phyloP scores from a whole-genome alignment of 2,329 filamentous ascomycete genomes.

The Venturia asperata region DNA sequence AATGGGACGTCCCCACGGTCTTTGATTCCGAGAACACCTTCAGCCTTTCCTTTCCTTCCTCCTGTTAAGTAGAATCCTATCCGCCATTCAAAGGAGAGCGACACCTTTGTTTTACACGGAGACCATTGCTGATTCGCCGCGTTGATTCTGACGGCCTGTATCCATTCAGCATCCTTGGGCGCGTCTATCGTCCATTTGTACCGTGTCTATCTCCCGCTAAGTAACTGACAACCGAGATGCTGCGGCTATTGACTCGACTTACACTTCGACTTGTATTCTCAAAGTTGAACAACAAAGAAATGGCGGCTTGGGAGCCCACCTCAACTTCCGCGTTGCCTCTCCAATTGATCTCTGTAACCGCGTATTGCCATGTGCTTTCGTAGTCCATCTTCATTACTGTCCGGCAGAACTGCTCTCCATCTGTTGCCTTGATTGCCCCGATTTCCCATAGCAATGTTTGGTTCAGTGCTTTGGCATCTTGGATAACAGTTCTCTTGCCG shows the following conservation, averaged over 20 bases:
- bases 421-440: not conserved
- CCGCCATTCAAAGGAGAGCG: constrained; percentile 10
- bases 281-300: constrained; percentile 1
- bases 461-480: constrained; percentile 4
- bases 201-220: not conserved
- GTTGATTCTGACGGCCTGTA: not conserved
- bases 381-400: constrained; percentile 11
- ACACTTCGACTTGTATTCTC: not conserved
- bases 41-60: not conserved
- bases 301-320: not conserved
- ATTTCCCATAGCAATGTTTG: constrained; percentile 8
- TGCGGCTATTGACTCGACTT: not conserved
- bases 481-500: not conserved
- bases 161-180: not conserved
- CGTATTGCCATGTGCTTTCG: constrained; percentile 10
- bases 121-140: constrained; percentile 1
- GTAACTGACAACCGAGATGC: too few species aligned
- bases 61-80: not conserved
- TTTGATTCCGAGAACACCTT: not conserved
- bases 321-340: not conserved
- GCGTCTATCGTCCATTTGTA: constrained; percentile 14
- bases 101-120: not conserved
- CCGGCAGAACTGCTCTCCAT: constrained; percentile 1
- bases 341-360: constrained; percentile 13
- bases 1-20: not conserved